Percentiles rank a stretch among this genome's conserved stretches.
Evolutionary conservation across 2,329 filamentous ascomycete species (phyloP).

Genomic region (Juglanconis juglandina): DNA sequence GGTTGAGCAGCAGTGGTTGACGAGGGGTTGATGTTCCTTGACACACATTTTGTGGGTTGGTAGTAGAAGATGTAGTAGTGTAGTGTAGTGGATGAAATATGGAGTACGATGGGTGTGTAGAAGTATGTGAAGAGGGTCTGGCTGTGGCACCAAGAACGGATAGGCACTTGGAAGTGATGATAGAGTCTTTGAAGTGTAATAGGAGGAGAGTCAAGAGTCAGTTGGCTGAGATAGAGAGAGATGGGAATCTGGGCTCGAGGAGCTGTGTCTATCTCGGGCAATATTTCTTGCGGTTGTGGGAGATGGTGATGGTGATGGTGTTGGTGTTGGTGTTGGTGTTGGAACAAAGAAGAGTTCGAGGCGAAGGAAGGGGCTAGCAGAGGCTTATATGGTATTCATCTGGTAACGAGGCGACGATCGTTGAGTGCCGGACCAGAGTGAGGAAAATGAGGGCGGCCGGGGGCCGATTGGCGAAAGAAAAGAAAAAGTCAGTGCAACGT

Average conservation of each 20-base stretch:
- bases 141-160: background rate
- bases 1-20: conserved; percentile 49
- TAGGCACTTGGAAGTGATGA: background rate
- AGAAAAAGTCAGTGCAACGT: background rate
- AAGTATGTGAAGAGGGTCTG: background rate
- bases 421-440: background rate
- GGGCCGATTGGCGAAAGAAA: background rate
- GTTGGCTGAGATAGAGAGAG: background rate
- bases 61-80: no score
- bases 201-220: background rate
- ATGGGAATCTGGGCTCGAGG: background rate
- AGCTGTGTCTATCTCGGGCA: background rate
- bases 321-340: no score
- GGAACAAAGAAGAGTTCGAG: background rate
- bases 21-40: conserved; percentile 40
- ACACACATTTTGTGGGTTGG: conserved; percentile 33
- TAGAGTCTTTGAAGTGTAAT: background rate
- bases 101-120: background rate
- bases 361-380: background rate
- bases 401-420: background rate
- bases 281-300: background rate
- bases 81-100: conserved; percentile 16
- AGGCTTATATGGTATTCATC: conserved; percentile 9
- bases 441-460: background rate
- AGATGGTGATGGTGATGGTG: background rate